Evolutionary conservation across 495 filamentous ascomycete genomes (phyloP).

Genomic region (Neurospora pannonica): DNA sequence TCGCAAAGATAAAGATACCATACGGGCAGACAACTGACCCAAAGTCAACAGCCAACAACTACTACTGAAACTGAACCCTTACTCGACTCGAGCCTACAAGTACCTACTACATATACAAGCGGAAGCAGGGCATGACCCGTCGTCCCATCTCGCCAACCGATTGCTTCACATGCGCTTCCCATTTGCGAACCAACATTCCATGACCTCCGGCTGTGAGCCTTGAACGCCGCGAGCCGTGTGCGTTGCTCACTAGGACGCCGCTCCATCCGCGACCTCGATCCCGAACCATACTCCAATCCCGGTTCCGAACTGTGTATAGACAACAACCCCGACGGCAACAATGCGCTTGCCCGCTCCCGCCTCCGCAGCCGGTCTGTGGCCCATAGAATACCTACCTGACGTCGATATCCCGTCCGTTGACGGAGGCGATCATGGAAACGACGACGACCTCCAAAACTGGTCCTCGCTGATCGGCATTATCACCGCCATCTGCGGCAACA

Average conservation of each 20-base stretch:
- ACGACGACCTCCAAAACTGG: conserved; percentile 58
- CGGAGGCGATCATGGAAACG: conserved; percentile 30
- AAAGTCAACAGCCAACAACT: neutral
- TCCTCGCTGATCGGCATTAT: conserved; percentile 90
- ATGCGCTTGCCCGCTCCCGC: neutral
- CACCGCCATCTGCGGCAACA: conserved; percentile 82
- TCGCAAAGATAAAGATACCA: neutral
- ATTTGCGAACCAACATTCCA: neutral
- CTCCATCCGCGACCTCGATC: neutral
- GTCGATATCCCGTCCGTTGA: conserved; percentile 2
- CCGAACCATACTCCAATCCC: neutral
- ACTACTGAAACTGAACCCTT: neutral
- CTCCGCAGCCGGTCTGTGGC: neutral
- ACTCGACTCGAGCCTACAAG: neutral
- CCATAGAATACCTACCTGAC: neutral
- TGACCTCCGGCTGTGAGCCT: neutral
- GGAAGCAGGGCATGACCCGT: neutral
- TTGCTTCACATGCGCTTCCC: neutral
- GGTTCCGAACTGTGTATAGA: neutral
- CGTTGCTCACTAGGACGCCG: neutral
- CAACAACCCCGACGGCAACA: neutral
- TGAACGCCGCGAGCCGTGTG: neutral
- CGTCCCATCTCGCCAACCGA: neutral
- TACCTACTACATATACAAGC: neutral
- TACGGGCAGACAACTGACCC: neutral